phyloP scores from a whole-genome alignment of 176 grass and related monocot genomes.

The Echinochloa phyllopogon region DNA sequence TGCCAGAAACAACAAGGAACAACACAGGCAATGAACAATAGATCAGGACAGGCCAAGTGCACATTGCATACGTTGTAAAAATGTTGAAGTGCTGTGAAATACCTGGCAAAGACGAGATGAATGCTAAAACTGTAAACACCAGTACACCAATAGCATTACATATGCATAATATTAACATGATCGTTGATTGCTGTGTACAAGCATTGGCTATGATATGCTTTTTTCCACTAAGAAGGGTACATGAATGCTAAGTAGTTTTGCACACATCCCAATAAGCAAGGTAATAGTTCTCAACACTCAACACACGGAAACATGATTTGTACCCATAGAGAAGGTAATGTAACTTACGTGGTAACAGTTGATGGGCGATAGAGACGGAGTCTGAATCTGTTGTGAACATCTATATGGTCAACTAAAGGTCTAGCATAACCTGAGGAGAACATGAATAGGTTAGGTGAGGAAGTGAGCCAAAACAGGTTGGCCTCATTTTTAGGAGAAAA shows the following conservation, averaged over 20 bases:
- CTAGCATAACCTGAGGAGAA: conserved; percentile 88
- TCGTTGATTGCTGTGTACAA: not conserved
- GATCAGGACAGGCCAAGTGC: not conserved
- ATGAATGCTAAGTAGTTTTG: conserved; percentile 4
- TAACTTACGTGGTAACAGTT: conserved; percentile 94
- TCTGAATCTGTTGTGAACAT: conserved; percentile 80
- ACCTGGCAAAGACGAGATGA: conserved; percentile 14
- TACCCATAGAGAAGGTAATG: conserved; percentile 29
- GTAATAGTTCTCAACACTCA: not conserved
- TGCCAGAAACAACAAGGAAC: not conserved
- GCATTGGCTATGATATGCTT: not conserved
- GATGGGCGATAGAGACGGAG: conserved; percentile 91
- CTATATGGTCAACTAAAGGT: conserved; percentile 95
- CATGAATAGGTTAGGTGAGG: conserved; percentile 16
- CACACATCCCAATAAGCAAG: conserved; percentile 6
- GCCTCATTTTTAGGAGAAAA: conserved; percentile 12
- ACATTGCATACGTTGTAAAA: not conserved
- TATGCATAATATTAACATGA: not conserved
- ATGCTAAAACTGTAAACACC: not conserved
- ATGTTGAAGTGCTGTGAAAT: not conserved
- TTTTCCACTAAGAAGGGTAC: conserved; percentile 6
- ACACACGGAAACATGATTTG: conserved; percentile 34
- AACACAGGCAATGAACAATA: not conserved
- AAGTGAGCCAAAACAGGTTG: conserved; percentile 6
- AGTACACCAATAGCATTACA: not conserved